Evolutionary conservation across 1,284 basidiomycete genomes (phyloP).

Genomic region (Gymnopus androsaceus): DNA sequence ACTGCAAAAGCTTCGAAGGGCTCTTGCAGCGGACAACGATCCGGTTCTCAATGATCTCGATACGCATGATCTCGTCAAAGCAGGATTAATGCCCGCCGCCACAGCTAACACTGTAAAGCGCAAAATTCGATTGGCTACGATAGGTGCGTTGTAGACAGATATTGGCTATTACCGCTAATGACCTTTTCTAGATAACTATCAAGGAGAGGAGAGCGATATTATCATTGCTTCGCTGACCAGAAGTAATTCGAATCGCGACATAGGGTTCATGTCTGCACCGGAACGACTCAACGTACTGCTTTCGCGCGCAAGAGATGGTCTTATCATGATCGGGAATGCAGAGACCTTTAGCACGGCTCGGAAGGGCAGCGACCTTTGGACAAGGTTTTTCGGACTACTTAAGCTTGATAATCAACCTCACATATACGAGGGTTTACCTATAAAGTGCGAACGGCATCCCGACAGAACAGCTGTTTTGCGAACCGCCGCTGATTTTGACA

Average conservation of each 20-base stretch:
- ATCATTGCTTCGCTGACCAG: conserved; percentile 62
- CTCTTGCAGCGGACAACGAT: conserved; percentile 50
- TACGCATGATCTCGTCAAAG: conserved; percentile 53
- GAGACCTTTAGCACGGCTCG: conserved; percentile 56
- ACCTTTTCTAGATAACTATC: conserved; percentile 53
- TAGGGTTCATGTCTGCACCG: conserved; percentile 67
- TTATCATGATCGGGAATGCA: conserved; percentile 66
- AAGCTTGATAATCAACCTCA: conserved; percentile 39
- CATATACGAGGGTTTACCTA: conserved; percentile 61
- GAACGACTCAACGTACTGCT: conserved; percentile 70
- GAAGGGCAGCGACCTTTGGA: conserved; percentile 55
- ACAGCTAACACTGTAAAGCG: conserved; percentile 41
- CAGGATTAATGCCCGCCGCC: conserved; percentile 47
- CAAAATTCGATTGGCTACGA: conserved; percentile 57
- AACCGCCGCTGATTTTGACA: conserved; percentile 49
- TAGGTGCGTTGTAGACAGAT: conserved; percentile 44
- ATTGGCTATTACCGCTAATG: not conserved
- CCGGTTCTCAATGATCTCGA: conserved; percentile 66
- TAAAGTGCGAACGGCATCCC: conserved; percentile 56
- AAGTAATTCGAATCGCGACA: conserved; percentile 54
- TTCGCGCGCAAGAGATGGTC: conserved; percentile 60
- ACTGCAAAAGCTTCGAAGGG: conserved; percentile 48
- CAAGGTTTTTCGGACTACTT: conserved; percentile 46
- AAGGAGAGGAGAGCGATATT: conserved; percentile 70
- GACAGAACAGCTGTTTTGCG: conserved; percentile 38